Conservation (phyloP, 352 stramenopile genomes). For the Pythium utonaiense region DNA sequence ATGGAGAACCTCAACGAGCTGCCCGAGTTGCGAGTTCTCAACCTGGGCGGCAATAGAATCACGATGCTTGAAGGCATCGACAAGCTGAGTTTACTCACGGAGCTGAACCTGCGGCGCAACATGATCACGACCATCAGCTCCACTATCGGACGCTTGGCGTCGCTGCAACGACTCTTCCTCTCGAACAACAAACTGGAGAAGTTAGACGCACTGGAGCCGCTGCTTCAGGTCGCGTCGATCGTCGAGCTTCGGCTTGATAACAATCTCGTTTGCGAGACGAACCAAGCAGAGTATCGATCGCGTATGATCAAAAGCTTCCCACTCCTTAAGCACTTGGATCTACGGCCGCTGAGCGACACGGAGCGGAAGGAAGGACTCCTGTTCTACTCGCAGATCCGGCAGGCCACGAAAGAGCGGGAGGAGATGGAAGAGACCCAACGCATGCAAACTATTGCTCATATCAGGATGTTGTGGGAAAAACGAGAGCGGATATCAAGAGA, state of each 20-base stretch:
- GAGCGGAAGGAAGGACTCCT: slow-evolving; percentile 59
- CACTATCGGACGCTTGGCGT: slow-evolving; percentile 60
- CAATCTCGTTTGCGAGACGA: slow-evolving; percentile 60
- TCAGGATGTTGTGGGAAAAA: slow-evolving; percentile 43
- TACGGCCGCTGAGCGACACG: slow-evolving; percentile 69
- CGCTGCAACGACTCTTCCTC: slow-evolving; percentile 86
- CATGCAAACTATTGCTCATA: slow-evolving; percentile 40
- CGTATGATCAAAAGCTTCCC: slow-evolving; percentile 74
- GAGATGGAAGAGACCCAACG: slow-evolving; percentile 49
- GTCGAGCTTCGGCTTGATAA: slow-evolving; percentile 86
- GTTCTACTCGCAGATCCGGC: slow-evolving; percentile 25
- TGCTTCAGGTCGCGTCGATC: slow-evolving; percentile 72
- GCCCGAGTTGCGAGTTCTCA: slow-evolving; percentile 86
- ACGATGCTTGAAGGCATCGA: slow-evolving; percentile 73
- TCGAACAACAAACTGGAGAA: slow-evolving; percentile 87
- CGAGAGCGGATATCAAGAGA: slow-evolving; percentile 8
- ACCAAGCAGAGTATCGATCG: slow-evolving; percentile 53
- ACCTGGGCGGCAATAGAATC: slow-evolving; percentile 87
- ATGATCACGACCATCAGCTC: slow-evolving; percentile 48
- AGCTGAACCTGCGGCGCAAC: slow-evolving; percentile 90
- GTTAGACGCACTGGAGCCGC: slow-evolving; percentile 63
- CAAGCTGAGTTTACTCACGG: slow-evolving; percentile 76
- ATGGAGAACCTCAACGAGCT: slow-evolving; percentile 88
- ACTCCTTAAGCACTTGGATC: slow-evolving; percentile 80
- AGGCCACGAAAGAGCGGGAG: slow-evolving; percentile 37